phyloP scores from a whole-genome alignment of 1,284 basidiomycete genomes.

The Anthracocystis setariae region DNA sequence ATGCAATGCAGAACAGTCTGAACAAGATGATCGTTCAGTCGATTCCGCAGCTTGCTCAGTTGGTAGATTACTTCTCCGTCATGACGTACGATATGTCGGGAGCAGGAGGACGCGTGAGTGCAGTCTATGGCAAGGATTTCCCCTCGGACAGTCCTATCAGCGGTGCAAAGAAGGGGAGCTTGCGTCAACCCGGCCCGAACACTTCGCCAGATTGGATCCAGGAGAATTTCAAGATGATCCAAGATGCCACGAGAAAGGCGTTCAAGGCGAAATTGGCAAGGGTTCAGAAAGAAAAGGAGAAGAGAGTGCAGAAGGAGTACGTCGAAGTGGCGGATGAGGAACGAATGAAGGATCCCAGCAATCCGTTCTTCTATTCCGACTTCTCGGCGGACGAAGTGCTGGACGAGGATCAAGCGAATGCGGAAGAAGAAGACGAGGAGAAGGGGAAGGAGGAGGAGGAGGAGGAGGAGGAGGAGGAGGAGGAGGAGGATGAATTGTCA shows the following conservation, averaged over 20 bases:
- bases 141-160: conserved; percentile 36
- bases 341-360: conserved; percentile 25
- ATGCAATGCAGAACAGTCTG: conserved; percentile 14
- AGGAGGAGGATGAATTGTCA: conserved; percentile 2
- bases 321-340: conserved; percentile 5
- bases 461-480: background rate
- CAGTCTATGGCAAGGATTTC: conserved; percentile 21
- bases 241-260: conserved; percentile 10
- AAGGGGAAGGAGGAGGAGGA: background rate
- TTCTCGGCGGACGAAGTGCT: conserved; percentile 12
- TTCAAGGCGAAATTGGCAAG: conserved; percentile 6
- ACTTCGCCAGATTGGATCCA: conserved; percentile 37
- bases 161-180: conserved; percentile 33
- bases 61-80: conserved; percentile 46
- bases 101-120: conserved; percentile 12
- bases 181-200: conserved; percentile 48
- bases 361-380: conserved; percentile 22
- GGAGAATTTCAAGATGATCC: conserved; percentile 33
- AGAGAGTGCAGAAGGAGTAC: background rate
- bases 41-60: conserved; percentile 26
- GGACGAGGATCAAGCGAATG: conserved; percentile 10
- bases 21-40: conserved; percentile 46
- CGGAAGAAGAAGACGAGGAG: too few species aligned
- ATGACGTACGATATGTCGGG: conserved; percentile 59
- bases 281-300: background rate